Evolutionary conservation across 345 rosid species (phyloP), one percentile per base, ranked within the genome.

Genomic region (Eucalyptus globulus): DNA sequence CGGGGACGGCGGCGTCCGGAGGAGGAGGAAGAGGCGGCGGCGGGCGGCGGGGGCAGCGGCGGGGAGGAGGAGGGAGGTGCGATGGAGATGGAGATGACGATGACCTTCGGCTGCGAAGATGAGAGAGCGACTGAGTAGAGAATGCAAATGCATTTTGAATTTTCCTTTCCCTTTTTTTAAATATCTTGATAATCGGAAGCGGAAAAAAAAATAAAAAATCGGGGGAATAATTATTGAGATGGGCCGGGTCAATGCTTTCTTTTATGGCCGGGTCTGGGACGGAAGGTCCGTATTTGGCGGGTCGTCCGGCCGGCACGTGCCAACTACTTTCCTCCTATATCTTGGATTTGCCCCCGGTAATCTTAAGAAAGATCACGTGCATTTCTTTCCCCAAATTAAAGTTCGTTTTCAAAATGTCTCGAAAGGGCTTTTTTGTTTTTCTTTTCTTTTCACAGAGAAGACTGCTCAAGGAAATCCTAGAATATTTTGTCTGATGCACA

Each of bases 71-170:
- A 49, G 37, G 85, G 89, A 11, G 21, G 31, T 7, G 45, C 11
- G 11, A 37, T 29, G 22, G 87, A 22, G 56, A 60, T 37, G 51
- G 45, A 21, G 54, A 8, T 31, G 86, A 12, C 86, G 12, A 87
- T 45, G 12, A 29, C 86, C 27, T n/a, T 89, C 45, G 53, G 62
- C 6, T 31, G 87, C 49, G 49, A 51, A 31, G 51, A 89, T 34
- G 89, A 80, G 76, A 67, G 76, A 72, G 58, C 87, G 90, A 37
- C 60, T 6, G 13, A 88, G 91, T 91, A 87, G 92, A 89, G 89
- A 76, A 45, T 37, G 83, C 47, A 76, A 76, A 21, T 6, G 83
- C 83, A 76, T 76, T 37, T 21, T 22, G 47, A 76, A 19, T 37
- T 21, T 37, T 62, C 67, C 13, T 37, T 11, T 76, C 7, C 26